phyloP scores from a whole-genome alignment of 2,329 filamentous ascomycete species.

The Aciculosporium take region DNA sequence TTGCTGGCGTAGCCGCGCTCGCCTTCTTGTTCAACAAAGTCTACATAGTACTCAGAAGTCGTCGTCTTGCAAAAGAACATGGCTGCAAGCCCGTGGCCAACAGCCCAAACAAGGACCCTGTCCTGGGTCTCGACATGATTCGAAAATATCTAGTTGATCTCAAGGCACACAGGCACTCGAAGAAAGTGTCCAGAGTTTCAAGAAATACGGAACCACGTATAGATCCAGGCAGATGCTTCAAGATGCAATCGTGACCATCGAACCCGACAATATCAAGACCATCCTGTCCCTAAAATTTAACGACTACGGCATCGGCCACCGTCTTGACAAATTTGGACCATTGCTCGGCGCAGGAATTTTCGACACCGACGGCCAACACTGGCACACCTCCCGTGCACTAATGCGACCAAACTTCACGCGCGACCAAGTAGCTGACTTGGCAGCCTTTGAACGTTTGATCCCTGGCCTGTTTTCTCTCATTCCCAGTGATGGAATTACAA shows the following conservation, averaged over 20 bases:
- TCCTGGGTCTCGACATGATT: slow-evolving; percentile 5
- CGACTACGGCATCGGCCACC: slow-evolving; percentile 12
- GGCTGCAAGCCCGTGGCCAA: slow-evolving; percentile 3
- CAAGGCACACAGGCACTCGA: slow-evolving; percentile 3
- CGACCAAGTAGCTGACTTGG: slow-evolving; percentile 29
- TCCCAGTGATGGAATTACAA: slow-evolving; percentile 15
- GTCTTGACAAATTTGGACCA: slow-evolving; percentile 16
- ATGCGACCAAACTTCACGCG: slow-evolving; percentile 26
- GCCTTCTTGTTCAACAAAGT: not conserved
- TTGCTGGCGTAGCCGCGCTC: not conserved
- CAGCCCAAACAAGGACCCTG: not conserved
- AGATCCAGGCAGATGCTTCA: not conserved
- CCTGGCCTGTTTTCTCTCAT: slow-evolving; percentile 16
- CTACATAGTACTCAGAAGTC: not conserved
- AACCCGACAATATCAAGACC: slow-evolving; percentile 17
- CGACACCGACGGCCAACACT: slow-evolving; percentile 8
- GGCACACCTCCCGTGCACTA: slow-evolving; percentile 23
- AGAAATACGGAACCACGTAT: slow-evolving; percentile 1
- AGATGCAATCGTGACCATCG: slow-evolving; percentile 10
- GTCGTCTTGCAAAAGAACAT: slow-evolving; percentile 1
- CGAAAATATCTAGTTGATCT: not conserved
- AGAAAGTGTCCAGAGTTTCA: not conserved
- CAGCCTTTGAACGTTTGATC: slow-evolving; percentile 20
- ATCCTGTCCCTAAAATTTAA: slow-evolving; percentile 15
- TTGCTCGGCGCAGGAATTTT: slow-evolving; percentile 30